Conservation (phyloP, 2,329 filamentous ascomycete genomes). For the Lomentospora prolificans region DNA sequence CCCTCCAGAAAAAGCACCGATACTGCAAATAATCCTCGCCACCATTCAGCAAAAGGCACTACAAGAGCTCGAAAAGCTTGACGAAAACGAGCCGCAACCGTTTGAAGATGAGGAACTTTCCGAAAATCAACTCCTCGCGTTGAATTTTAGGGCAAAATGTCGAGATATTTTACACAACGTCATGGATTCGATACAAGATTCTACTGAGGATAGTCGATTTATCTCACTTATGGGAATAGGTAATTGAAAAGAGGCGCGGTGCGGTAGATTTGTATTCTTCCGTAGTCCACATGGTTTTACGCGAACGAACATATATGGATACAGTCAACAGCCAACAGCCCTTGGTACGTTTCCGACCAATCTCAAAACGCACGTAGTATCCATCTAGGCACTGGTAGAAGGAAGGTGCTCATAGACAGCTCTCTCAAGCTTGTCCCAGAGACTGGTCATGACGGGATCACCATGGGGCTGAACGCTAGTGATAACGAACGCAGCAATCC, state of each 20-base stretch:
- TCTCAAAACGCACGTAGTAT: not conserved
- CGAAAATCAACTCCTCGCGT: conserved; percentile 35
- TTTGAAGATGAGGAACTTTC: conserved; percentile 25
- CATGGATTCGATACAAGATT: conserved; percentile 25
- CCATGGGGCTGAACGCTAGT: conserved; percentile 23
- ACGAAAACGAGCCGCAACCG: conserved; percentile 34
- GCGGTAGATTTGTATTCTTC: no score
- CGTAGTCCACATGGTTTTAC: no score
- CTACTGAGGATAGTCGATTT: conserved; percentile 1
- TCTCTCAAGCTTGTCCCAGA: conserved; percentile 1
- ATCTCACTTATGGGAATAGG: not conserved
- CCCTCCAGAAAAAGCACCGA: conserved; percentile 16
- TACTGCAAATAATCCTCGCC: conserved; percentile 25
- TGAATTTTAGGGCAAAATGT: conserved; percentile 39
- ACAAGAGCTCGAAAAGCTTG: conserved; percentile 32
- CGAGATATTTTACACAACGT: conserved; percentile 35
- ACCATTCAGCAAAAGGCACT: conserved; percentile 35
- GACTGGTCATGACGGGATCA: conserved; percentile 19
- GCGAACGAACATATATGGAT: no score
- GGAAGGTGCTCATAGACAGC: not conserved
- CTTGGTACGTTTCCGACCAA: no score
- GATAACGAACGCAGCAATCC: conserved; percentile 10
- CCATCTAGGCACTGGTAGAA: not conserved
- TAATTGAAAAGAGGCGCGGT: not conserved
- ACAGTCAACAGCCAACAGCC: no score